Base-by-base conservation (phyloP, 75 land plant species). In the Ceratopteris richardii region DNA sequence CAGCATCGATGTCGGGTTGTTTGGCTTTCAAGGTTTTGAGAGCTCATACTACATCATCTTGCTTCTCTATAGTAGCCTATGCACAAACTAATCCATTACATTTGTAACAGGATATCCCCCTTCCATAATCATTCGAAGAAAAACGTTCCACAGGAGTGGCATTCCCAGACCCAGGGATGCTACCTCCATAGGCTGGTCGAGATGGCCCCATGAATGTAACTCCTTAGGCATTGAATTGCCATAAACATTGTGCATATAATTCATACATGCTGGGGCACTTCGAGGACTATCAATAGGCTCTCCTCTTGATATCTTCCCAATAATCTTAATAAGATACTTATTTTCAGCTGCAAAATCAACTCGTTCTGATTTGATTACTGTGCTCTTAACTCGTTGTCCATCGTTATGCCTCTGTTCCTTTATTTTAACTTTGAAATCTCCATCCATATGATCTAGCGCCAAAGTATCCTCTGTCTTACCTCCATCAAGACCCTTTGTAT, bases 351-450 rank as follows among this genome's bases (percentile, higher is more conserved):
- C 51, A 46, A 73, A 73, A 57, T 80, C 82, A 12, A 84, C 28
- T 43, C 54, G 75, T 31, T 92, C 97, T 62, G 86, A 75, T 70
- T 74, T 85, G 10, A 82, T 63, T 20, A 93, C 82, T 23, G 77
- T 84, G 20, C 73, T 78, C 47, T 82, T 93, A 0, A 88, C 80
- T 54, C 87, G 75, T 27, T 79, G 82, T 54, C 88, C 98, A 76
- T 93, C 95, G 58, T 70, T 80, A 58, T 64, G 85, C 20, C 67
- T 78, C 64, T 93, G 95, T 58, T 88, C 98, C 58, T 85, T 93
- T 44, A 93, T 82, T 78, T 85, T 93, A 67, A 93, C 55, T 74
- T 85, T 93, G 73, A 93, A n/a, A n/a, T n/a, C n/a, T n/a, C n/a
- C n/a, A n/a, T n/a, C n/a, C n/a, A n/a, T n/a, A n/a, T n/a, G n/a